Conservation (phyloP, 345 rosid genomes). For the Eucalyptus coolabah region DNA sequence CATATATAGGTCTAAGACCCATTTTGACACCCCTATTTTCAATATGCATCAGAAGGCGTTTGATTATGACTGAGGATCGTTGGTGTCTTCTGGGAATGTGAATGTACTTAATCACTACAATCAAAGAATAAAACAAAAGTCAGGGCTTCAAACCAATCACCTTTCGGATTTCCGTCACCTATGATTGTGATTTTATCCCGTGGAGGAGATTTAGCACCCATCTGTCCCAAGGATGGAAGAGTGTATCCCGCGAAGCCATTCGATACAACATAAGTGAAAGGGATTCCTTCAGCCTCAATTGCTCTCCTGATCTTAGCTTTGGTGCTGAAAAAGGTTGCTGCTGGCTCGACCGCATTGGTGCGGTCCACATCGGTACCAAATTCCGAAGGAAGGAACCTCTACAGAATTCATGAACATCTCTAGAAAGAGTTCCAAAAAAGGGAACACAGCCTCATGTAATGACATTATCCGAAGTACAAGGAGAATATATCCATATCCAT, state of each 20-base stretch:
- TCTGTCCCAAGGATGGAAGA: slow-evolving; percentile 6
- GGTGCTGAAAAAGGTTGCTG: background rate
- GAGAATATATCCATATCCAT: background rate
- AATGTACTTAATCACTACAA: background rate
- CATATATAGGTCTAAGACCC: too few species aligned
- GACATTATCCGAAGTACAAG: background rate
- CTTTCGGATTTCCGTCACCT: slow-evolving; percentile 10
- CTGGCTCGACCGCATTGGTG: slow-evolving; percentile 6
- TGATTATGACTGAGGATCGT: background rate
- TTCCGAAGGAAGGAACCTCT: slow-evolving; percentile 27
- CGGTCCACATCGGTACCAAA: slow-evolving; percentile 12
- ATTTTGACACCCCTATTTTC: too few species aligned
- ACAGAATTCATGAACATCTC: background rate
- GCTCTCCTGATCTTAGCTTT: slow-evolving; percentile 9
- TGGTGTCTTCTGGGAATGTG: background rate
- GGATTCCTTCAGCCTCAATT: slow-evolving; percentile 18
- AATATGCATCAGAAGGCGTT: background rate
- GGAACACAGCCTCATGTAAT: background rate
- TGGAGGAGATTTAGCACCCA: background rate
- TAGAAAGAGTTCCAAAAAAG: background rate
- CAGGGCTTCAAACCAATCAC: background rate
- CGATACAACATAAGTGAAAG: slow-evolving; percentile 13
- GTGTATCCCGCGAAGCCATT: slow-evolving; percentile 2
- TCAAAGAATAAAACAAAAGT: background rate
- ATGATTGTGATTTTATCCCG: slow-evolving; percentile 4